These are phyloP conservation scores for Eimeria necatrix DNA, from an alignment of 169 alveolate genomes.

Conservation along the genomic window DNA sequence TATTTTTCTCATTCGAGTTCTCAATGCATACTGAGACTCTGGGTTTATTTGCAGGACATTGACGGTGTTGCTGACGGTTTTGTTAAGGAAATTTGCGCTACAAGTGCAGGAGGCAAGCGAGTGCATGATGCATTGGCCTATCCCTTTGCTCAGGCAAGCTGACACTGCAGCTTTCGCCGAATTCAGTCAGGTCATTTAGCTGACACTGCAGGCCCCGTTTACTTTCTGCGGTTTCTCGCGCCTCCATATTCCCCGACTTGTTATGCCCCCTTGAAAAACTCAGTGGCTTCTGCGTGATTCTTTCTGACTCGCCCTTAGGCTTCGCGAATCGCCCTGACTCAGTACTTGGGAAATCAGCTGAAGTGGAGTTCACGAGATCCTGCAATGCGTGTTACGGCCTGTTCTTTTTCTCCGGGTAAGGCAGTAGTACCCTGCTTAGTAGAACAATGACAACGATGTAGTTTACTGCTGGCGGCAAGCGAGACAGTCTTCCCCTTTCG, in stretches of 20 bases:
- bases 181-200: too few species aligned
- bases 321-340: constrained; percentile 32
- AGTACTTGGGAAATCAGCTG: constrained; percentile 17
- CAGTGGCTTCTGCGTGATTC: not conserved
- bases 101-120: constrained; percentile 2
- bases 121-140: constrained; percentile 40
- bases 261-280: too few species aligned
- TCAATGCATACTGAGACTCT: not conserved
- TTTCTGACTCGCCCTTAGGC: constrained; percentile 8
- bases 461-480: too few species aligned
- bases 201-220: too few species aligned
- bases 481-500: too few species aligned
- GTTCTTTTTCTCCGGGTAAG: constrained; percentile 41
- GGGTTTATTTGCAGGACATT: constrained; percentile 23
- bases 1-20: not conserved
- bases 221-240: too few species aligned
- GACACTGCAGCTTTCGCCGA: not conserved
- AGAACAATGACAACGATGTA: too few species aligned
- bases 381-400: not conserved
- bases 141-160: constrained; percentile 25
- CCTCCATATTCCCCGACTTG: too few species aligned
- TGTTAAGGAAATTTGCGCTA: not conserved
- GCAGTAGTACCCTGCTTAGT: not conserved
- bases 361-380: constrained; percentile 9
- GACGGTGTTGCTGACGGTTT: not conserved